A percentile compares a stretch with the other conserved stretches of the same genome.
phyloP scores from a whole-genome alignment of 2,329 filamentous ascomycete genomes.

The Aspergillus ochraceus region DNA sequence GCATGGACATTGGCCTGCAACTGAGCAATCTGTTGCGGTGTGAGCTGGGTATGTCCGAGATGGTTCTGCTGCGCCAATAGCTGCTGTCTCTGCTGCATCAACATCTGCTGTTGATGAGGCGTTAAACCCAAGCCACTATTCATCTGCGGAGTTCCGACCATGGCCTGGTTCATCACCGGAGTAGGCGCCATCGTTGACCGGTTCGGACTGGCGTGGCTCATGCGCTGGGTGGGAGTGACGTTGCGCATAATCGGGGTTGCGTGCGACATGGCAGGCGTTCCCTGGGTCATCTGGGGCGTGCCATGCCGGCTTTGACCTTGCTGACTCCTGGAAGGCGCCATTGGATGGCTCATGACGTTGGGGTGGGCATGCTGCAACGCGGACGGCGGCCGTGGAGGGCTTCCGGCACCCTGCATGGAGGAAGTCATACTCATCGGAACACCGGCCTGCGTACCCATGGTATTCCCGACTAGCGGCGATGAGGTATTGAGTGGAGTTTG shows the following conservation, averaged over 20 bases:
- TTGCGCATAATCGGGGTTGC: constrained; percentile 50
- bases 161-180: constrained; percentile 46
- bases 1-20: constrained; percentile 46
- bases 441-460: constrained; percentile 39
- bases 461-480: constrained; percentile 44
- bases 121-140: constrained; percentile 36
- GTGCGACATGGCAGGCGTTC: constrained; percentile 48
- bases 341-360: constrained; percentile 45
- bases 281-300: constrained; percentile 49
- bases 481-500: constrained; percentile 48
- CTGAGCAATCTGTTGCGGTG: constrained; percentile 43
- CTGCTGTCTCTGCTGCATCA: constrained; percentile 41
- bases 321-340: constrained; percentile 47
- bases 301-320: constrained; percentile 49
- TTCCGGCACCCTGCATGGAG: constrained; percentile 48
- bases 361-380: constrained; percentile 50
- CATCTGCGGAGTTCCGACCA: constrained; percentile 43
- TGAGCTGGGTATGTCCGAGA: constrained; percentile 36
- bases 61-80: constrained; percentile 39
- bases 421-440: constrained; percentile 47
- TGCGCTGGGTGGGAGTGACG: constrained; percentile 47
- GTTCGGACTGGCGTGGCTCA: constrained; percentile 48
- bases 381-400: constrained; percentile 46
- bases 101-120: constrained; percentile 42
- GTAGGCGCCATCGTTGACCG: constrained; percentile 44